phyloP scores from a whole-genome alignment of 2,329 filamentous ascomycete species.

The Colletotrichum sp. region DNA sequence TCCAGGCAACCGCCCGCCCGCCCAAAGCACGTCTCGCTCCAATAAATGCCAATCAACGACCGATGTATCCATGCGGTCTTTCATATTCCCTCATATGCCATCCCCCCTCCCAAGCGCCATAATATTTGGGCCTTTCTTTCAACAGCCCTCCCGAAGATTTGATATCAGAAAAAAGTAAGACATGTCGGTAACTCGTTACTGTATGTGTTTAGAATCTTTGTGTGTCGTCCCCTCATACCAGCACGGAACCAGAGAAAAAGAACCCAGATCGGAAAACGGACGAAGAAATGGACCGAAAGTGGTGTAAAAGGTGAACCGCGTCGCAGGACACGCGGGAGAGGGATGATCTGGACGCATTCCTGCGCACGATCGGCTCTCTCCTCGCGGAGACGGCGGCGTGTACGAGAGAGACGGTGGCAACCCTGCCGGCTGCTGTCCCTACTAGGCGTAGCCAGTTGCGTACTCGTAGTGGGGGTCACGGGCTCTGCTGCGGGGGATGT shows the following conservation, averaged over 20 bases:
- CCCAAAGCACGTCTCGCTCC: slow-evolving; percentile 18
- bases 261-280: background rate
- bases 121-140: background rate
- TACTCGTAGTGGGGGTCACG: slow-evolving; percentile 21
- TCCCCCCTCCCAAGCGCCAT: slow-evolving; percentile 5
- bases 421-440: background rate
- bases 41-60: slow-evolving; percentile 16
- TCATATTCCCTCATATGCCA: slow-evolving; percentile 1
- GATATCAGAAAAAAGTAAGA: slow-evolving; percentile 18
- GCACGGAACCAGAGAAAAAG: slow-evolving; percentile 17
- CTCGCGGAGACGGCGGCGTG: background rate
- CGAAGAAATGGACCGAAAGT: background rate
- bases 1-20: background rate
- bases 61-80: background rate
- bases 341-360: background rate
- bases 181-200: slow-evolving; percentile 22
- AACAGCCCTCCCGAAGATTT: slow-evolving; percentile 13
- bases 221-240: slow-evolving; percentile 11
- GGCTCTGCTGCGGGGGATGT: slow-evolving; percentile 27
- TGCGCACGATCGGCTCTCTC: slow-evolving; percentile 4
- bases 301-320: background rate
- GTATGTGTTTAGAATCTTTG: slow-evolving; percentile 17
- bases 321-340: background rate
- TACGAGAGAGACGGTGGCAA: background rate
- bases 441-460: slow-evolving; percentile 20